Conservation (phyloP, 2,329 filamentous ascomycete genomes). For the Aspergillus puulaauensis region DNA sequence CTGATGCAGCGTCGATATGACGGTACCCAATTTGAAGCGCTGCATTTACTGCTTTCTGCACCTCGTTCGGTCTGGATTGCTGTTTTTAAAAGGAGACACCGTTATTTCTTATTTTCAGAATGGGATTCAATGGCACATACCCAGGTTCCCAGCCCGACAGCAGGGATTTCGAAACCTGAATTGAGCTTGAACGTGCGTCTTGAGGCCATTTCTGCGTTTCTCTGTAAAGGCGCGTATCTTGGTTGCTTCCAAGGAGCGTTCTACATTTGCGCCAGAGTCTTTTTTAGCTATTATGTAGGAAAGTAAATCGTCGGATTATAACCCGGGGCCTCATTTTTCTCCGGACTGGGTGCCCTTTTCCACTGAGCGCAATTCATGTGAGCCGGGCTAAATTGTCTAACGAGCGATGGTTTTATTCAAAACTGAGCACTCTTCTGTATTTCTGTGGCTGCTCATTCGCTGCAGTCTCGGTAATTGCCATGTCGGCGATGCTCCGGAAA, state of each 20-base stretch:
- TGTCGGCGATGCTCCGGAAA: neutral
- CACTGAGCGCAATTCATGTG: neutral
- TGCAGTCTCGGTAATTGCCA: neutral
- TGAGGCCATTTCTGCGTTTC: conserved; percentile 1
- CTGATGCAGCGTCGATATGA: conserved; percentile 52
- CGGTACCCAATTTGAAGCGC: conserved; percentile 53
- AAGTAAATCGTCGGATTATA: neutral
- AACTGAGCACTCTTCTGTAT: neutral
- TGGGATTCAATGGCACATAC: neutral
- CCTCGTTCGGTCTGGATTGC: conserved; percentile 28
- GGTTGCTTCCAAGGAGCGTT: too few relatives aligned
- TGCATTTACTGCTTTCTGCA: conserved; percentile 45
- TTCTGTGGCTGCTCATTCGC: neutral
- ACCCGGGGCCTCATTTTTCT: neutral
- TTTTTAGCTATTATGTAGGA: neutral
- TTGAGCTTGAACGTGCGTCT: conserved; percentile 10
- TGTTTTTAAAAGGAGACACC: neutral
- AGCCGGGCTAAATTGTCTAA: too few relatives aligned
- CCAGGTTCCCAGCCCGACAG: conserved; percentile 11
- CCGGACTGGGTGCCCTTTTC: neutral
- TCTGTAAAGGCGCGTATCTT: neutral
- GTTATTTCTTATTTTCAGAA: neutral
- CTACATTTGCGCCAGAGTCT: too few relatives aligned
- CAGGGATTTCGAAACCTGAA: conserved; percentile 7
- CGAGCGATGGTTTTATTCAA: neutral